Conservation (phyloP, 208 protist species). For the Crithidia sp. region DNA sequence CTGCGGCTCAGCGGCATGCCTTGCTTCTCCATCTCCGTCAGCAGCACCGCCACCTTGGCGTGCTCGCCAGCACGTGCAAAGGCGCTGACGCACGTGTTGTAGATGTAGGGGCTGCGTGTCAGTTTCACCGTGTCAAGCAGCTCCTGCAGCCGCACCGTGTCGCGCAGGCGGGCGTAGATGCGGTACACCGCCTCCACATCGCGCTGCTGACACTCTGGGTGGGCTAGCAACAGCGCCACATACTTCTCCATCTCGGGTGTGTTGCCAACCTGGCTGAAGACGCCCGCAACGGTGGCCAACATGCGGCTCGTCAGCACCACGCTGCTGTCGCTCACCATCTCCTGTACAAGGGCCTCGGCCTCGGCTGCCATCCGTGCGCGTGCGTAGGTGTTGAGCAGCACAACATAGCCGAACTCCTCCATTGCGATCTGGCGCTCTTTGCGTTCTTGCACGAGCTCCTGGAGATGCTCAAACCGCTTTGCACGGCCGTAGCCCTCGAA, state of each 20-base stretch:
- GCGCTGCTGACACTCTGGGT: slow-evolving; percentile 72
- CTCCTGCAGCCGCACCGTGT: slow-evolving; percentile 85
- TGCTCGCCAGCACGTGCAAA: slow-evolving; percentile 90
- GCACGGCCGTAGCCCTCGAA: slow-evolving; percentile 90
- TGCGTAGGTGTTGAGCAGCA: slow-evolving; percentile 84
- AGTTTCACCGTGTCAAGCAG: slow-evolving; percentile 74
- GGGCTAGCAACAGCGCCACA: slow-evolving; percentile 68
- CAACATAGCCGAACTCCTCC: slow-evolving; percentile 88
- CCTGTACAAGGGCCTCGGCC: slow-evolving; percentile 70
- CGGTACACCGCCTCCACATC: slow-evolving; percentile 87
- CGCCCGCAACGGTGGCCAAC: slow-evolving; percentile 72
- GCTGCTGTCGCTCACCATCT: slow-evolving; percentile 67
- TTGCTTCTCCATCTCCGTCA: slow-evolving; percentile 82
- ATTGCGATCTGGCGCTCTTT: slow-evolving; percentile 73
- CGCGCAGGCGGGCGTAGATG: slow-evolving; percentile 82
- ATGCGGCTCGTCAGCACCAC: slow-evolving; percentile 74
- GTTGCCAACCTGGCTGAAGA: slow-evolving; percentile 79
- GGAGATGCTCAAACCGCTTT: slow-evolving; percentile 84
- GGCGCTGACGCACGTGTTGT: slow-evolving; percentile 85
- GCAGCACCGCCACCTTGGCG: slow-evolving; percentile 77
- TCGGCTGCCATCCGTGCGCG: slow-evolving; percentile 77
- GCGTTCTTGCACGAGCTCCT: slow-evolving; percentile 82
- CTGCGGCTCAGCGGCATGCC: slow-evolving; percentile 71
- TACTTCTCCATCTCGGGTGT: slow-evolving; percentile 81
- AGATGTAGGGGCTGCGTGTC: slow-evolving; percentile 75